Conservation (phyloP, 148 eudicot genomes). For the Amaranthus hypochondriacus region DNA sequence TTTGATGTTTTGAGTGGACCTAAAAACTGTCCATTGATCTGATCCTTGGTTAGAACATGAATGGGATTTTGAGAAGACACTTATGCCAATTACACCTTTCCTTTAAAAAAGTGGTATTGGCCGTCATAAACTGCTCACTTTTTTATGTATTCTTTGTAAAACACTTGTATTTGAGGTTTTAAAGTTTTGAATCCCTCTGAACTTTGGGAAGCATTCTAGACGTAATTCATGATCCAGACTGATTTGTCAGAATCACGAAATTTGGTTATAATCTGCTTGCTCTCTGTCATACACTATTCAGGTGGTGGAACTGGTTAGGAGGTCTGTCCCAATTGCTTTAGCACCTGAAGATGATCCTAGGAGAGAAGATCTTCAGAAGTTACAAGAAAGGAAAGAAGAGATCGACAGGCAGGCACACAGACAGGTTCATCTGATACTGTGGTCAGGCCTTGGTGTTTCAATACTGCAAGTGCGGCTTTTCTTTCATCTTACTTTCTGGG, state of each 20-base stretch:
- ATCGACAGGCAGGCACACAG: slow-evolving; percentile 74
- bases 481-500: slow-evolving; percentile 95
- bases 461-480: slow-evolving; percentile 69
- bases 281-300: slow-evolving; percentile 19
- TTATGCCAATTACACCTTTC: neutral
- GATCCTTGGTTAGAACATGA: neutral
- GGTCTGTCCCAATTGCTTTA: slow-evolving; percentile 82
- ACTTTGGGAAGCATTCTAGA: too few species aligned
- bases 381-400: slow-evolving; percentile 63
- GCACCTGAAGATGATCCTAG: slow-evolving; percentile 80
- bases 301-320: slow-evolving; percentile 89
- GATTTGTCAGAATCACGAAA: neutral
- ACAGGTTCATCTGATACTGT: slow-evolving; percentile 74
- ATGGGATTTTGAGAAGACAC: neutral
- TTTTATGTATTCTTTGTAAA: too few species aligned
- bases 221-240: neutral
- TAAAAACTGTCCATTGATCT: neutral
- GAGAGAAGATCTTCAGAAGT: slow-evolving; percentile 58
- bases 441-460: slow-evolving; percentile 72
- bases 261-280: neutral
- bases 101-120: neutral
- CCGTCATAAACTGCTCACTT: too few species aligned
- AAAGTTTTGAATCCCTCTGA: too few species aligned
- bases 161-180: too few species aligned
- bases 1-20: neutral